Evolutionary conservation across 495 filamentous ascomycete genomes (phyloP), one percentile per base, ranked within the genome.

Genomic region (Penicillium arizonense): DNA sequence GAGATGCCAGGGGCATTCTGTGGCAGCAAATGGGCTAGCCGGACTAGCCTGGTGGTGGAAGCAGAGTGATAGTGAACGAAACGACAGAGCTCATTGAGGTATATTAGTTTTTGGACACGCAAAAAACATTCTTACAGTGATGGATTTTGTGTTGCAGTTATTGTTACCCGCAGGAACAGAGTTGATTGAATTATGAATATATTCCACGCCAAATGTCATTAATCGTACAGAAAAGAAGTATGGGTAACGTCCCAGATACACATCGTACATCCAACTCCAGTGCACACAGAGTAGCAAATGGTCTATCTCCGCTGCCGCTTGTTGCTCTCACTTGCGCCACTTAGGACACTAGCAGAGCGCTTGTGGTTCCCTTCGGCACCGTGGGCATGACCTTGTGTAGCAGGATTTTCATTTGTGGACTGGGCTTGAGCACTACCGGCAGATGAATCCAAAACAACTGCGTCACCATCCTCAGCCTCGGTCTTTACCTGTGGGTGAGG

Each of bases 271-370:
- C 39, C 28, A 43, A 47, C 35, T 23, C 43, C 20, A 47, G 35
- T 47, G 28, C 5, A 30, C 4, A 7, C 28, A 55, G 24, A 44
- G 38, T 11, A 43, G 57, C 50, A 16, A 37, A 48, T 23, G 2
- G 57, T 43, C 61, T 77, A 89, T 70, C 87, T 88, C 74, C 84
- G 85, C 69, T 83, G 80, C 49, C 87, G 75, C 71, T 92, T 90
- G 0, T 72, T 63, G 54, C 84, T 89, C 75, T 88, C 83, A 70
- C 86, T 90, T 13, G 63, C 64, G 37, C 69, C 69, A 65, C 87
- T 91, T 26, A 91, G 58, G 47, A 89, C 88, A 67, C 87, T 91
- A 8, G 86, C 87, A 53, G 87, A 90, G 38, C 88, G 75, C 73
- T 92, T 92, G 44, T 85, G 83, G 10, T 55, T 63, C 13, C 50